phyloP scores from a whole-genome alignment of 768 basidiomycete species.

The Lactarius evosmus region DNA sequence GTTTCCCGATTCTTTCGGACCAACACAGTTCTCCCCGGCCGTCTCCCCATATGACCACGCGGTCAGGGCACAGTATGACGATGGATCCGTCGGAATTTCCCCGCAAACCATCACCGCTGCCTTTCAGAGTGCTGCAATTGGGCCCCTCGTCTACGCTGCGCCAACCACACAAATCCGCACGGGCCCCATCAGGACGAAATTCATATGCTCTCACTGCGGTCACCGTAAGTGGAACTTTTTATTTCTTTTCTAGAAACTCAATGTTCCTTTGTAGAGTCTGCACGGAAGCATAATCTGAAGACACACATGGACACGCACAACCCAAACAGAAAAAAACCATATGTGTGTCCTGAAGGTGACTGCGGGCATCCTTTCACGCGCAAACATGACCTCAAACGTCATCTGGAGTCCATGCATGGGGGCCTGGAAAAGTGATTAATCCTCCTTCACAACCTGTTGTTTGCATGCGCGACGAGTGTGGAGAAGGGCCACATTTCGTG shows the following conservation, averaged over 20 bases:
- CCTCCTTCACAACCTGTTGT: background rate
- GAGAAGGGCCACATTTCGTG: background rate
- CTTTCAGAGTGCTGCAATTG: background rate
- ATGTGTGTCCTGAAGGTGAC: background rate
- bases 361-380: background rate
- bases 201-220: background rate
- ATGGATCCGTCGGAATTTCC: background rate
- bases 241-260: background rate
- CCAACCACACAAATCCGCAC: background rate
- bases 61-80: background rate
- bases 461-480: background rate
- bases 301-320: background rate
- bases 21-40: background rate
- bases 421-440: background rate
- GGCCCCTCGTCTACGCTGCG: background rate
- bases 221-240: background rate
- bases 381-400: background rate
- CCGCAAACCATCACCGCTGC: background rate
- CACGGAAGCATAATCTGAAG: background rate
- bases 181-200: background rate
- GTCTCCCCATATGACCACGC: background rate
- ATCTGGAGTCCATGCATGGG: background rate
- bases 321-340: background rate
- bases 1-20: background rate
- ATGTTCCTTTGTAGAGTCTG: background rate